phyloP scores from a whole-genome alignment of 257 asterid species.

The Mitragyna speciosa region DNA sequence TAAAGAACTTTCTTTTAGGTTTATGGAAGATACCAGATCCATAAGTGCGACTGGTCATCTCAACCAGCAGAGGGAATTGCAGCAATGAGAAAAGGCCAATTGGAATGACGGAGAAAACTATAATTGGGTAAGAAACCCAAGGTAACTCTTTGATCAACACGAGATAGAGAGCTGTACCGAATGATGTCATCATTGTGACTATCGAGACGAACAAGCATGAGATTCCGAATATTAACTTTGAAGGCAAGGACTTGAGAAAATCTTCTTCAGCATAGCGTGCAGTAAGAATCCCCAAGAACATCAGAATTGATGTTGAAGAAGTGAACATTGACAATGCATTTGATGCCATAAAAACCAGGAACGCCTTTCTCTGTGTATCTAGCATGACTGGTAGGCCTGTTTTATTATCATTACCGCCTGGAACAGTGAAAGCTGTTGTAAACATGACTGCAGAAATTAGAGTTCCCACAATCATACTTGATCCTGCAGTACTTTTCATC shows the following conservation, averaged over 20 bases:
- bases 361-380: conserved; percentile 1
- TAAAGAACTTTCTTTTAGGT: conserved; percentile 1
- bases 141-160: conserved; percentile 8
- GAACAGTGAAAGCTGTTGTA: conserved; percentile 37
- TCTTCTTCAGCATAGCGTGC: conserved; percentile 31
- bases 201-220: conserved; percentile 24
- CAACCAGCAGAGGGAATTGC: conserved; percentile 28
- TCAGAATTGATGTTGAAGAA: conserved; percentile 26
- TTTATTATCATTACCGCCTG: conserved; percentile 25
- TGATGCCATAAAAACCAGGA: conserved; percentile 25
- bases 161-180: conserved; percentile 29
- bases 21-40: conserved; percentile 24
- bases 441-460: conserved; percentile 37
- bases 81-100: conserved; percentile 18
- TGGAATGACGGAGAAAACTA: conserved; percentile 18
- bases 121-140: conserved; percentile 24
- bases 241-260: conserved; percentile 25
- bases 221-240: conserved; percentile 27
- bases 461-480: conserved; percentile 38
- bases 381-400: conserved; percentile 28
- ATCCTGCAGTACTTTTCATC: conserved; percentile 40
- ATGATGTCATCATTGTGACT: conserved; percentile 29
- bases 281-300: conserved; percentile 34
- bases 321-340: conserved; percentile 23
- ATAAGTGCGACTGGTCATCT: conserved; percentile 27